phyloP scores from a whole-genome alignment of 108 stramenopile species.

The Chaetoceros muelleri region DNA sequence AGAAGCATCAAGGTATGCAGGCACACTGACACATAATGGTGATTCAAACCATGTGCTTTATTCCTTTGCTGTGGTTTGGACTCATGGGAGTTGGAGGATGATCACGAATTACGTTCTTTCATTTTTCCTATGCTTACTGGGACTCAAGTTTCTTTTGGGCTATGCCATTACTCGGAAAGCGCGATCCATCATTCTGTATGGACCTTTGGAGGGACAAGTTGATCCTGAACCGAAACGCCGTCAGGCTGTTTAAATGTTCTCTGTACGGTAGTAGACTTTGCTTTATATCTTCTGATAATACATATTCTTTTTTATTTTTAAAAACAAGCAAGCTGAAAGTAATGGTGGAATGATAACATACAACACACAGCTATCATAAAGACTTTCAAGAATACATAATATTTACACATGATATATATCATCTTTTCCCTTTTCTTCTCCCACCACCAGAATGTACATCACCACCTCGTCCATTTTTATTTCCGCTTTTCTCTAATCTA shows the following conservation, averaged over 20 bases:
- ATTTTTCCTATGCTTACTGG: not conserved
- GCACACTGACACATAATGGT: not conserved
- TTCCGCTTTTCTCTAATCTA: slow-evolving; percentile 17
- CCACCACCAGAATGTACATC: no score
- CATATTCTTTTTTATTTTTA: not conserved
- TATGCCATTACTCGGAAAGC: not conserved
- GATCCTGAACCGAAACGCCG: not conserved
- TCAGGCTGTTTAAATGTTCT: not conserved
- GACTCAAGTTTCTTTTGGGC: not conserved
- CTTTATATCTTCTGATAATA: not conserved
- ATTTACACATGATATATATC: no score
- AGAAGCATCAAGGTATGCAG: slow-evolving; percentile 61
- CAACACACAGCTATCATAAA: no score
- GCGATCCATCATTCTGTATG: not conserved
- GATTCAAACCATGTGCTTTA: not conserved
- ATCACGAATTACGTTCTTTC: not conserved
- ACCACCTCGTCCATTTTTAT: slow-evolving; percentile 12
- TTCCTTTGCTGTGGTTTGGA: not conserved
- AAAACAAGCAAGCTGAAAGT: no score
- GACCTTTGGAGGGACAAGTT: not conserved
- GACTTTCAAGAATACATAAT: no score
- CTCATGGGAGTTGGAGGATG: not conserved
- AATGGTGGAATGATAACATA: no score
- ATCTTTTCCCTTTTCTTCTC: no score
- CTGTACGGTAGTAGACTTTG: not conserved